Evolutionary conservation across 371 early-diverging fungal species (phyloP), one percentile per base, ranked within the genome.

Genomic region (Sporodiniella umbellata): DNA sequence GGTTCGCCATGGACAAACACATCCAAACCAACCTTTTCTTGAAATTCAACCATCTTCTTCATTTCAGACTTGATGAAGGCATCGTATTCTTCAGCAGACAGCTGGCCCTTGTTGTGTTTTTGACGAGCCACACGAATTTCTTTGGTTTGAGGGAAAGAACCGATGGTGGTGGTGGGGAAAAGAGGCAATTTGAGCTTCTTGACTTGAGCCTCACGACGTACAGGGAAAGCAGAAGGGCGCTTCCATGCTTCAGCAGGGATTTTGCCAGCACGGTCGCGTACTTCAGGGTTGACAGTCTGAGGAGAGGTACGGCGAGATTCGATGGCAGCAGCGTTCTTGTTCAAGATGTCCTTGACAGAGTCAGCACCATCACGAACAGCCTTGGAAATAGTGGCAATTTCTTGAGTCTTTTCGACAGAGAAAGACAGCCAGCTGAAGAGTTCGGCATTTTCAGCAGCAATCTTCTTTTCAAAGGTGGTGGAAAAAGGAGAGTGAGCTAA

Each of bases 81-180:
- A 49, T 89, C 77, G 70, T 97, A 97, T 54, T 88, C 75, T 15
- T 63, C 80, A 47, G 75, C 62, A 56, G 80, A 72, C 50, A 87
- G 63, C 35, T 84, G 84, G 55, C 92, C 91, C 83, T 88, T 90
- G 83, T 87, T 90, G 80, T 86, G 78, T 76, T 90, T 86, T 54
- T 88, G 87, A 66, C 97, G 96, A 39, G 89, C 85, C 50, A 85
- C 66, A 76, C 97, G 95, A 55, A 97, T 90, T 69, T 94, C 93
- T 68, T 89, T 90, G 62, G 97, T 96, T 73, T 97, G 98, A 43
- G 98, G 97, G 92, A 97, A 96, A 40, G 96, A 95, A 31, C 98
- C 97, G 54, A 97, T 91, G 54, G 97, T 96, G 63, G 97, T 96
- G 39, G 97, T 96, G 26, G 98, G 95, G 86, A 93, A 96, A 50